Evolutionary conservation across 2,329 filamentous ascomycete genomes (phyloP).

Genomic region (Hymenoscyphus infarciens): DNA sequence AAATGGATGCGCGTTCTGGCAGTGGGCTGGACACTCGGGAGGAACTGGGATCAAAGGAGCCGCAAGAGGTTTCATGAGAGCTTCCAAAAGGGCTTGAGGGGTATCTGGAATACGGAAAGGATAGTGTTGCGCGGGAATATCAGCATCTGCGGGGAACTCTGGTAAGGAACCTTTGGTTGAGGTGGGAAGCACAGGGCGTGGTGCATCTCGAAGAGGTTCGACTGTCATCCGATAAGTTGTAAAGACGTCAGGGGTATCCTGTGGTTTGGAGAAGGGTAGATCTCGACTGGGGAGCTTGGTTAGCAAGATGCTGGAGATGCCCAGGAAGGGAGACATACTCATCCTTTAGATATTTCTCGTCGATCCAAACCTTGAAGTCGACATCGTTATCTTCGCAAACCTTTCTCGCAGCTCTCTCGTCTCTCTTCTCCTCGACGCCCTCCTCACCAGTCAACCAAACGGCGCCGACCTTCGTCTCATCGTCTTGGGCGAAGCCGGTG

Average conservation of each 20-base stretch:
- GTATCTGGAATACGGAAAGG: constrained; percentile 63
- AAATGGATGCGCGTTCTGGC: constrained; percentile 62
- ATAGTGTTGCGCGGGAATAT: constrained; percentile 53
- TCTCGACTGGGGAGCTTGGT: constrained; percentile 53
- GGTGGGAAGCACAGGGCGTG: constrained; percentile 52
- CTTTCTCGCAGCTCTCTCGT: constrained; percentile 54
- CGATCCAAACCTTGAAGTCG: constrained; percentile 62
- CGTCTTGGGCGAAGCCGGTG: constrained; percentile 41
- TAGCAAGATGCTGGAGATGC: neutral
- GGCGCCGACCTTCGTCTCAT: constrained; percentile 47
- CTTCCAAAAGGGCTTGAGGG: constrained; percentile 49
- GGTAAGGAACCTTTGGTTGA: constrained; percentile 53
- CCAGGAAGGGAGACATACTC: constrained; percentile 55
- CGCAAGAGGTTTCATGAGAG: constrained; percentile 56
- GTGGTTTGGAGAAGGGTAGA: constrained; percentile 51
- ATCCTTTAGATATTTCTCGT: constrained; percentile 77
- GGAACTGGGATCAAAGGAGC: constrained; percentile 47
- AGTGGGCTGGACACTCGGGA: constrained; percentile 50
- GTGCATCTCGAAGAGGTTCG: constrained; percentile 65
- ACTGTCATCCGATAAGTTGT: constrained; percentile 70
- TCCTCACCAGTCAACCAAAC: constrained; percentile 75
- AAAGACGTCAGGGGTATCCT: constrained; percentile 69
- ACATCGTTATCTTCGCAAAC: constrained; percentile 51
- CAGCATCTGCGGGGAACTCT: constrained; percentile 46
- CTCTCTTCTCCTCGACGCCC: constrained; percentile 63